phyloP scores from a whole-genome alignment of 108 stramenopile species.

The Skeletonema potamos region DNA sequence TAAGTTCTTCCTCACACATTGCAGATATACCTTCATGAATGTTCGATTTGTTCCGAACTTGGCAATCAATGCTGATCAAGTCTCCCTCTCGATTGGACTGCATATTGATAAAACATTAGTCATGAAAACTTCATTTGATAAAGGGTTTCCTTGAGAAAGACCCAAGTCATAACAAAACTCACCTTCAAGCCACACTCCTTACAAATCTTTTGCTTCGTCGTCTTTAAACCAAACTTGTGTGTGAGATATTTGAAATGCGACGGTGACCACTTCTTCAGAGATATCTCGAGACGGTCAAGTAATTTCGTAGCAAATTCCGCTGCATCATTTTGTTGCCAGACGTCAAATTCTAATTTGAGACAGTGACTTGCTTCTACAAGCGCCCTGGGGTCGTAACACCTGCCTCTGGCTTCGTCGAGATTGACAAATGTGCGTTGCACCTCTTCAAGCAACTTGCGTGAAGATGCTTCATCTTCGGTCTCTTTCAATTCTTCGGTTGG shows the following conservation, averaged over 20 bases:
- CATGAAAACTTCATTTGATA: not conserved
- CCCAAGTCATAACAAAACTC: slow-evolving; percentile 8
- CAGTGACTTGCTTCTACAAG: slow-evolving; percentile 94
- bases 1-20: slow-evolving; percentile 92
- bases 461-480: slow-evolving; percentile 80
- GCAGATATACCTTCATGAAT: slow-evolving; percentile 93
- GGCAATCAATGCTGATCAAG: slow-evolving; percentile 91
- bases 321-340: slow-evolving; percentile 99
- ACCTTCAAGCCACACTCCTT: slow-evolving; percentile 91
- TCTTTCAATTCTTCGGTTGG: slow-evolving; percentile 45
- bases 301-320: slow-evolving; percentile 96
- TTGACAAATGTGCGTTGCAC: slow-evolving; percentile 95
- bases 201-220: slow-evolving; percentile 89
- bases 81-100: slow-evolving; percentile 91
- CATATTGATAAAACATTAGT: not conserved
- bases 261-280: slow-evolving; percentile 86
- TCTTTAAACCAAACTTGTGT: slow-evolving; percentile 84
- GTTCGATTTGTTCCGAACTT: slow-evolving; percentile 90
- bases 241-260: slow-evolving; percentile 78
- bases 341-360: slow-evolving; percentile 95
- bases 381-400: slow-evolving; percentile 91
- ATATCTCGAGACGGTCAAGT: slow-evolving; percentile 89
- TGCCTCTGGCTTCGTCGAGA: slow-evolving; percentile 80
- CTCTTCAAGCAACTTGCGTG: slow-evolving; percentile 90
- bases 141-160: not conserved